Conservation (phyloP, 305 asterid genomes). For the Stenogyne calaminthoides region DNA sequence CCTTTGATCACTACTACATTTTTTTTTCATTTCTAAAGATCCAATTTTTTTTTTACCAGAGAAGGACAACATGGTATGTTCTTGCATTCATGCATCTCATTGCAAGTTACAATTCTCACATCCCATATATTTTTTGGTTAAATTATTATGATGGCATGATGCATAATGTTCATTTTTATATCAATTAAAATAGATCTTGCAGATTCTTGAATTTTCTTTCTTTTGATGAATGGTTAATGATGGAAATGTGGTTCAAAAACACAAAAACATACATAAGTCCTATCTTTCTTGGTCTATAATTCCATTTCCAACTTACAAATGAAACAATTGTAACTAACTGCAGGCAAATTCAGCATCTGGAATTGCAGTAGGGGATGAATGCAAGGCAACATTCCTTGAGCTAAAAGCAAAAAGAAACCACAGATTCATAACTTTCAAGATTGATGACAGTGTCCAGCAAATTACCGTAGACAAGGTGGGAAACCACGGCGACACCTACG, state of each 20-base stretch:
- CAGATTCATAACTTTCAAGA: constrained; percentile 49
- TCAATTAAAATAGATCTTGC: neutral
- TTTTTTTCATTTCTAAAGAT: constrained; percentile 14
- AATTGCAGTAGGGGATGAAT: constrained; percentile 50
- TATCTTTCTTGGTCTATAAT: neutral
- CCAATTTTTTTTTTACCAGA: constrained; percentile 11
- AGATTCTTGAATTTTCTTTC: neutral
- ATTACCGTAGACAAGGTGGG: constrained; percentile 47
- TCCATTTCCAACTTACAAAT: neutral
- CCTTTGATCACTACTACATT: constrained; percentile 29
- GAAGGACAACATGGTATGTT: constrained; percentile 29
- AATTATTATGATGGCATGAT: neutral
- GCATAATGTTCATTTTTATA: neutral
- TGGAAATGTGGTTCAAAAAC: neutral
- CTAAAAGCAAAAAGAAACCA: constrained; percentile 45
- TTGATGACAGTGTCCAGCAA: constrained; percentile 42
- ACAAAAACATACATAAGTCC: no score
- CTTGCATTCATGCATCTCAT: neutral
- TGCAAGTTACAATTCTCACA: neutral
- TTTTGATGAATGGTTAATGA: neutral
- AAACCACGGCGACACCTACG: constrained; percentile 34
- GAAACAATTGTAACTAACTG: neutral
- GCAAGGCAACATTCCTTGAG: constrained; percentile 51
- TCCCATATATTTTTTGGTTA: neutral
- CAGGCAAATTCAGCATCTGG: constrained; percentile 58